Conservation (phyloP, 805 yeast species). For the Candida railenensis region DNA sequence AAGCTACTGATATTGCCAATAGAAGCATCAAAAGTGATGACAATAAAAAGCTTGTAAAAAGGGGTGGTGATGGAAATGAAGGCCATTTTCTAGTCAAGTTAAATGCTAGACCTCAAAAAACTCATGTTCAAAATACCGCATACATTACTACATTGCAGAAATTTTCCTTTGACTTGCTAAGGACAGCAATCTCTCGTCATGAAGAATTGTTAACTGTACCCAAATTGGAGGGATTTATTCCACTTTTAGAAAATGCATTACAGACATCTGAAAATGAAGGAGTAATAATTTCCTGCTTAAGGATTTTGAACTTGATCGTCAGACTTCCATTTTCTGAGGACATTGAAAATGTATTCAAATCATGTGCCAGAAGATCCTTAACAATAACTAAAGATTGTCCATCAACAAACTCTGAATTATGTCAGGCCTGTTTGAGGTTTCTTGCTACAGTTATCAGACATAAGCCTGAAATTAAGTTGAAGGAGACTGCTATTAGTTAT, state of each 20-base stretch:
- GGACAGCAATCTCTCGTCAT: constrained; percentile 68
- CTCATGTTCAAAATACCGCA: constrained; percentile 54
- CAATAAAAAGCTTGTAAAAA: not conserved
- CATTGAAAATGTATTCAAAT: constrained; percentile 50
- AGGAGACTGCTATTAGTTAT: constrained; percentile 71
- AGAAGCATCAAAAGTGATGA: constrained; percentile 3
- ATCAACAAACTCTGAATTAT: constrained; percentile 70
- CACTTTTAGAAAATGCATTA: constrained; percentile 62
- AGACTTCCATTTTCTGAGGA: constrained; percentile 62
- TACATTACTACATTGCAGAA: constrained; percentile 65
- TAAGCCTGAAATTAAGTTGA: constrained; percentile 61
- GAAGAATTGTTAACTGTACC: constrained; percentile 53
- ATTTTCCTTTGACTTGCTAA: constrained; percentile 72
- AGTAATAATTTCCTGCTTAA: constrained; percentile 66
- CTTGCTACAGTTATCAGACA: constrained; percentile 71
- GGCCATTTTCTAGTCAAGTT: constrained; percentile 76
- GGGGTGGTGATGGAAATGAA: constrained; percentile 13
- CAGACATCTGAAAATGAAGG: constrained; percentile 66
- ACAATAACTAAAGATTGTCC: constrained; percentile 73
- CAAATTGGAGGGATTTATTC: constrained; percentile 71
- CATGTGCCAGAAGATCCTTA: constrained; percentile 60
- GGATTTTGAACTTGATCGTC: constrained; percentile 58
- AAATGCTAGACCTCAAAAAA: constrained; percentile 54
- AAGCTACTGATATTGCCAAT: constrained; percentile 35
- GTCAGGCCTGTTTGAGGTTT: constrained; percentile 76